Percentiles rank a stretch among this genome's conserved stretches.
Conservation (phyloP, 2,329 filamentous ascomycete genomes). For the Pseudogymnoascus sp. region DNA sequence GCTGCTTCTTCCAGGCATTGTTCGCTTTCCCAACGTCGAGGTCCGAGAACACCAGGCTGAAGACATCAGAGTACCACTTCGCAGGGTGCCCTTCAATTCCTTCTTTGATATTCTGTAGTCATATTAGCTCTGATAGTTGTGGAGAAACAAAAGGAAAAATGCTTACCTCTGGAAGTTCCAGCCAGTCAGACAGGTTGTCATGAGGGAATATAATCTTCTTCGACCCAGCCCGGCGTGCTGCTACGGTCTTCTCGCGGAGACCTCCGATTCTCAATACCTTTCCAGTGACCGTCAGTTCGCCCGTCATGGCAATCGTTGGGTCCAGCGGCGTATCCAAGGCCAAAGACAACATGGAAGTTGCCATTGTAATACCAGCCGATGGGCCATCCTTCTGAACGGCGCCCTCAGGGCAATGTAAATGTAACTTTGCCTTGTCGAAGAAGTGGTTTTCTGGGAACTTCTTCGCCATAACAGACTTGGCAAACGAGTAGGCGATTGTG, state of each 20-base stretch:
- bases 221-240: slow-evolving; percentile 82
- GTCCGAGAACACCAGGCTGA: slow-evolving; percentile 78
- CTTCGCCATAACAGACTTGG: slow-evolving; percentile 78
- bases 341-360: slow-evolving; percentile 80
- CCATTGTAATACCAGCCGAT: slow-evolving; percentile 94
- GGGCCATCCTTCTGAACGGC: slow-evolving; percentile 92
- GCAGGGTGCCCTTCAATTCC: slow-evolving; percentile 87
- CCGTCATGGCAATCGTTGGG: slow-evolving; percentile 93
- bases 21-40: slow-evolving; percentile 67
- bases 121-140: slow-evolving; percentile 17
- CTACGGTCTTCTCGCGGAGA: slow-evolving; percentile 92
- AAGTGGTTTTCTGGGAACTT: slow-evolving; percentile 86
- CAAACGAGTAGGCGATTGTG: slow-evolving; percentile 88
- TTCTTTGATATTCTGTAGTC: slow-evolving; percentile 84
- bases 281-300: slow-evolving; percentile 90
- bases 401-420: slow-evolving; percentile 93
- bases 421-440: slow-evolving; percentile 90
- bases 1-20: slow-evolving; percentile 41
- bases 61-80: slow-evolving; percentile 90
- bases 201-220: slow-evolving; percentile 90
- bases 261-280: slow-evolving; percentile 95
- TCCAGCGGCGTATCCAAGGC: slow-evolving; percentile 70
- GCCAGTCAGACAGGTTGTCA: slow-evolving; percentile 95
- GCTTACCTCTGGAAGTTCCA: slow-evolving; percentile 90
- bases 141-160: not conserved